Evolutionary conservation across 139 green algal genomes (phyloP).

Genomic region (Chlamydomonas asymmetrica): DNA sequence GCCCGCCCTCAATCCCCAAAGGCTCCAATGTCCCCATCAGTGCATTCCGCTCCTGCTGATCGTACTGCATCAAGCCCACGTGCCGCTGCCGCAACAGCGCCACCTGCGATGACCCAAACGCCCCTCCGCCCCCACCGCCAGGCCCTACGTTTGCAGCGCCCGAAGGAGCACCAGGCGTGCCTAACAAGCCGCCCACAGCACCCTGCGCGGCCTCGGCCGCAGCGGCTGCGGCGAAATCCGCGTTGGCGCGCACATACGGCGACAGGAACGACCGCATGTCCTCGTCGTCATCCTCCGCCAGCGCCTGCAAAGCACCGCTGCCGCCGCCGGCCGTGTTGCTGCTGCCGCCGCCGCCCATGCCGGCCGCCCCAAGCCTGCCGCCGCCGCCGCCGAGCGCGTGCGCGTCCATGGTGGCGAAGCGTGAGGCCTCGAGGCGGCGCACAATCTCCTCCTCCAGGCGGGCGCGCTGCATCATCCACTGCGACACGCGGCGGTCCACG

Average conservation of each 20-base stretch:
- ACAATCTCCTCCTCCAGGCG: conserved; percentile 49
- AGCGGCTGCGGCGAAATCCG: conserved; percentile 19
- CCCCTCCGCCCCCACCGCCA: not conserved
- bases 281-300: not conserved
- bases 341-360: not conserved
- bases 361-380: not conserved
- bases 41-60: not conserved
- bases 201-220: conserved; percentile 13
- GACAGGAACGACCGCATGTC: not conserved
- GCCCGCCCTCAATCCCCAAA: conserved; percentile 11
- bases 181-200: too few species aligned
- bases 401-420: conserved; percentile 33
- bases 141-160: not conserved
- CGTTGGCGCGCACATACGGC: conserved; percentile 25
- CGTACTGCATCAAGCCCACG: not conserved
- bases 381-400: not conserved
- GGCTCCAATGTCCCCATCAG: not conserved
- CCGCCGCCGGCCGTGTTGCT: not conserved
- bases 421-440: conserved; percentile 36
- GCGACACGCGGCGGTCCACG: conserved; percentile 15
- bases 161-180: not conserved
- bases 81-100: not conserved
- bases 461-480: conserved; percentile 34
- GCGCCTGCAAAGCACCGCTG: not conserved
- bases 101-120: not conserved